phyloP scores from a whole-genome alignment of 345 rosid genomes.

The Salix dunnii region DNA sequence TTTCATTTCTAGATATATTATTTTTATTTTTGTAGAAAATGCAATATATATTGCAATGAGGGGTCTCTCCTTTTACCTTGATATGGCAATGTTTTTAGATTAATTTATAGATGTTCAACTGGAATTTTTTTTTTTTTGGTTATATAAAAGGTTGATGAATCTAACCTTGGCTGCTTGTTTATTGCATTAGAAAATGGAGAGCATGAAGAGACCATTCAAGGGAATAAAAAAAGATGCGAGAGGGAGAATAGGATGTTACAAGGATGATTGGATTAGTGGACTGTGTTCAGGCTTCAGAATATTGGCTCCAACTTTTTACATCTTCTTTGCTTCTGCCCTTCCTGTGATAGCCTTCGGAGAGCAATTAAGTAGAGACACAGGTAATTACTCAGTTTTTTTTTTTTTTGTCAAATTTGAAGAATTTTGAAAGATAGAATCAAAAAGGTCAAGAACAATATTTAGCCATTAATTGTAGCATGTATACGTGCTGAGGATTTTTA shows the following conservation, averaged over 20 bases:
- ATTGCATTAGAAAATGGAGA: slow-evolving; percentile 34
- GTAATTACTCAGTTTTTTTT: slow-evolving; percentile 24
- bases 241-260: slow-evolving; percentile 61
- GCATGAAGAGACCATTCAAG: slow-evolving; percentile 50
- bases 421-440: neutral
- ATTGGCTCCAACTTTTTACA: slow-evolving; percentile 64
- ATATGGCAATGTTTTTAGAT: neutral
- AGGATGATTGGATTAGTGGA: slow-evolving; percentile 61
- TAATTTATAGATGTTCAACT: neutral
- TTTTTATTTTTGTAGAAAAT: neutral
- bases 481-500: neutral
- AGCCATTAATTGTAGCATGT: neutral
- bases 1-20: neutral
- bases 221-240: slow-evolving; percentile 59
- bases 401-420: neutral
- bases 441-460: neutral
- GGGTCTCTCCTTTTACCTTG: neutral
- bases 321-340: slow-evolving; percentile 87
- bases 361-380: slow-evolving; percentile 78
- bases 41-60: neutral
- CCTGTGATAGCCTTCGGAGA: slow-evolving; percentile 90
- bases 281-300: slow-evolving; percentile 55
- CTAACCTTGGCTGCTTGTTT: neutral
- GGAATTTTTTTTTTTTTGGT: neutral
- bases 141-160: neutral